Evolutionary conservation across 2,329 filamentous ascomycete species (phyloP).

Genomic region (Penicillium hordei): DNA sequence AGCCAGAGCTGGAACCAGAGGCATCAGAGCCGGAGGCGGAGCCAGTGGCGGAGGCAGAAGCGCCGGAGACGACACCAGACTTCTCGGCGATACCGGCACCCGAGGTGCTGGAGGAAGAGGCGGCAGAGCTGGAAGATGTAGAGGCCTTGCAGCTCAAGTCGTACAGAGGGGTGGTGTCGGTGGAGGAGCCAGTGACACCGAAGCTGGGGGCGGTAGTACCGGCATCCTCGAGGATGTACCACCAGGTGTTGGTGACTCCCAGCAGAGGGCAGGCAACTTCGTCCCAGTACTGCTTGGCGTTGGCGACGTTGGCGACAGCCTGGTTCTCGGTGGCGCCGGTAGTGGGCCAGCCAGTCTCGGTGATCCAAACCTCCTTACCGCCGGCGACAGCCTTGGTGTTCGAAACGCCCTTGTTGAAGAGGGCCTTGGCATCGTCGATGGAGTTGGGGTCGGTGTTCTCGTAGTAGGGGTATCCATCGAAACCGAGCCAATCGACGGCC

Average conservation of each 20-base stretch:
- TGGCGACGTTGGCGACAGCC: conserved; percentile 63
- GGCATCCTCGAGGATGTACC: conserved; percentile 45
- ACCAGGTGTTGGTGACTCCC: conserved; percentile 44
- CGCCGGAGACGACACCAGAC: conserved; percentile 23
- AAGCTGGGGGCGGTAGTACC: conserved; percentile 42
- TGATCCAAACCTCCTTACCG: conserved; percentile 77
- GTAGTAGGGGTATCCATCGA: conserved; percentile 84
- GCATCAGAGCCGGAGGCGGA: conserved; percentile 11
- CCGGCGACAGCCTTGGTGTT: conserved; percentile 59
- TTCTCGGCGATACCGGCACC: neutral
- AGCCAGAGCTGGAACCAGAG: conserved; percentile 2
- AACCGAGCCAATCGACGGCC: conserved; percentile 73
- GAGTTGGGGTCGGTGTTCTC: conserved; percentile 67
- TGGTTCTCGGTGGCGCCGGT: conserved; percentile 63
- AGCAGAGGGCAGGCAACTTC: conserved; percentile 67
- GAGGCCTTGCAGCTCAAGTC: conserved; percentile 35
- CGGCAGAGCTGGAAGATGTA: conserved; percentile 24
- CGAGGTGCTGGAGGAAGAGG: conserved; percentile 24
- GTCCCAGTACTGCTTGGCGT: conserved; percentile 79
- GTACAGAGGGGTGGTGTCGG: conserved; percentile 40
- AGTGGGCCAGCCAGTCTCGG: conserved; percentile 85
- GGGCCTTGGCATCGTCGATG: conserved; percentile 61
- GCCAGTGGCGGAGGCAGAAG: conserved; percentile 13
- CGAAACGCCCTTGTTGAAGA: conserved; percentile 68
- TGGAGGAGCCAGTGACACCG: conserved; percentile 37